Conservation (phyloP, 352 stramenopile genomes). For the Pythium folliculosum region DNA sequence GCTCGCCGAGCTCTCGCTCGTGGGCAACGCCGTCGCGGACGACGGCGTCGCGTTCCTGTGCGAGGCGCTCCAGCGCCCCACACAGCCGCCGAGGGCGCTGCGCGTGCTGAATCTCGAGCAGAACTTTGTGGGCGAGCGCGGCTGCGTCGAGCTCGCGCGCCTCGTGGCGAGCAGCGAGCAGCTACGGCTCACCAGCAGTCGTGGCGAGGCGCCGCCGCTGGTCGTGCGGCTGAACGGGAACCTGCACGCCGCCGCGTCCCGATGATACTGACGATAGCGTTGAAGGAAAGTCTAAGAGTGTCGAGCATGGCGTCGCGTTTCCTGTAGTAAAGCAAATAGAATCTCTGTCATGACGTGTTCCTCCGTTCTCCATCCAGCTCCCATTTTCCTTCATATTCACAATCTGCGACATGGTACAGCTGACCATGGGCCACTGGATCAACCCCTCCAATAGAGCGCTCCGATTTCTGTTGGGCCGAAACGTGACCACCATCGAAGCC, state of each 20-base stretch:
- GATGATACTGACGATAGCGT: neutral
- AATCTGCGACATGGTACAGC: neutral
- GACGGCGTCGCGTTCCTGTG: slow-evolving; percentile 32
- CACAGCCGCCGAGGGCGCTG: neutral
- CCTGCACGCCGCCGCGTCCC: slow-evolving; percentile 6
- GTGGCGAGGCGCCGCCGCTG: neutral
- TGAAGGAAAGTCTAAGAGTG: no score
- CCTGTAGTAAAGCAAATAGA: no score
- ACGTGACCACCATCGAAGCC: neutral
- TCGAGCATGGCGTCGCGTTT: no score
- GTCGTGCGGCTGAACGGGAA: slow-evolving; percentile 22
- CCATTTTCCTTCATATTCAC: neutral
- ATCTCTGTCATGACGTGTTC: no score
- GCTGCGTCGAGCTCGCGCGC: slow-evolving; percentile 20
- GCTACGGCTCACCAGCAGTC: no score
- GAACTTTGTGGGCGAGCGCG: slow-evolving; percentile 40
- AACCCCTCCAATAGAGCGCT: neutral
- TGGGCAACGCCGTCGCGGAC: slow-evolving; percentile 38
- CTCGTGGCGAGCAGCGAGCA: slow-evolving; percentile 3
- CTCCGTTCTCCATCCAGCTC: no score
- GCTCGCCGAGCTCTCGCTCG: slow-evolving; percentile 27
- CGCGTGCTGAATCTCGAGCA: slow-evolving; percentile 31
- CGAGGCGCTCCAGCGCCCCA: neutral
- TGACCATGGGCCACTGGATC: neutral
- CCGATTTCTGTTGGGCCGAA: no score